Evolutionary conservation across 352 stramenopile species (phyloP), one percentile per base, ranked within the genome.

Genomic region (Globisporangium cylindrosporum): DNA sequence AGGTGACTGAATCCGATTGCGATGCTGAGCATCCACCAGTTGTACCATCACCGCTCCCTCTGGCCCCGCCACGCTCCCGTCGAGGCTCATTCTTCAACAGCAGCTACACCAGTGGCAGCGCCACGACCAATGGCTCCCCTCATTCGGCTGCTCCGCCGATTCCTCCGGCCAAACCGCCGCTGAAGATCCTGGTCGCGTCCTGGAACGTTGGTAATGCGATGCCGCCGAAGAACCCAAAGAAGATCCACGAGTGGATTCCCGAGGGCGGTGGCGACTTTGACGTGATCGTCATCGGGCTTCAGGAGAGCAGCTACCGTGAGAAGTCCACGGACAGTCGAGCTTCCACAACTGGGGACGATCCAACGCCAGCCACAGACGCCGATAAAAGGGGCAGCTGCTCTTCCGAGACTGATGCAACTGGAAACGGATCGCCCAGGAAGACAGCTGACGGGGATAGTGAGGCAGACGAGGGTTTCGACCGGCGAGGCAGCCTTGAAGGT

Each of bases 161-260:
- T 51, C 5, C 43, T 51, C 43, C 43, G 0, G 18, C 18, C 43
- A 51, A 51, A 22, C 43, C 51, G 22, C 68, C 65, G 5, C 71
- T 92, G 14, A 83, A 85, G 66, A 76, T 92, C 34, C 73, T 91
- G n/a, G 56, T 92, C 48, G 81, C 72, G 2, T 91, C 89, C 7
- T 96, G 89, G 89, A 96, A 96, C 59, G 81, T 96, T 6, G 89
- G 89, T 54, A 96, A 96, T 63, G 85, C 84, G 8, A 91, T 90
- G 82, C 85, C 87, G 25, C 85, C 87, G 1, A 88, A 88, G 63
- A 72, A 77, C 56, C 65, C 72, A 2, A 82, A 75, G 18, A 49
- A 77, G 41, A 68, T 97, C 58, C 59, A 72, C 54, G 65, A 83
- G 49, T 96, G 90, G 90, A 85, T 97, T 48, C 90, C 88, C 4